A percentile compares a stretch with the other conserved stretches of the same genome.
Conservation (phyloP, 2,329 filamentous ascomycete genomes). For the Fonsecaea nubica region DNA sequence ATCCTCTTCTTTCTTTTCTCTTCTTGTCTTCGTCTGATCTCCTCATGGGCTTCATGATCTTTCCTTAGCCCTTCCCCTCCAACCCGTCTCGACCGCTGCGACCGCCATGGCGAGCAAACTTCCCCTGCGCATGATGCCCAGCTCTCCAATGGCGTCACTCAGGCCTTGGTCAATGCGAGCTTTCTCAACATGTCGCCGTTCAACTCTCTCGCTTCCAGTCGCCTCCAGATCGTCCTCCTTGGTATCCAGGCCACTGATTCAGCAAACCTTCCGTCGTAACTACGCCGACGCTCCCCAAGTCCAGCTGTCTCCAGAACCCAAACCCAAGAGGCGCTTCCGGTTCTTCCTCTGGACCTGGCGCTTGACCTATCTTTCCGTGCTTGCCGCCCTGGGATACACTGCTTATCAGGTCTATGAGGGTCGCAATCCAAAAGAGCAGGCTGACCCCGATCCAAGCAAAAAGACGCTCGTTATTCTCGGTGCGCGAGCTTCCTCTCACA, state of each 20-base stretch:
- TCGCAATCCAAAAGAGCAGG: slow-evolving; percentile 81
- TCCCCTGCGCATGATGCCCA: slow-evolving; percentile 33
- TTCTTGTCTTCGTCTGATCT: slow-evolving; percentile 6
- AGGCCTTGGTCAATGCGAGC: slow-evolving; percentile 32
- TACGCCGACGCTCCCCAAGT: slow-evolving; percentile 60
- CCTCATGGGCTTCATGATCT: slow-evolving; percentile 7
- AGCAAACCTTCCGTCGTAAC: slow-evolving; percentile 52
- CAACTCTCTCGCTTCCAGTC: slow-evolving; percentile 18
- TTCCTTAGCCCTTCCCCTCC: slow-evolving; percentile 14
- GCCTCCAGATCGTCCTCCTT: slow-evolving; percentile 22
- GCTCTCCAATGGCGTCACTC: slow-evolving; percentile 33
- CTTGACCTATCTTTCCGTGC: slow-evolving; percentile 74
- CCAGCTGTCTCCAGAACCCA: slow-evolving; percentile 43
- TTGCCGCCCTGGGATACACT: slow-evolving; percentile 73
- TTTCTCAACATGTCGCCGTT: slow-evolving; percentile 21
- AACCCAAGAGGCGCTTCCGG: slow-evolving; percentile 67
- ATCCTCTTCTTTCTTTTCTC: not conserved
- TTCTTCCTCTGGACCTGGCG: slow-evolving; percentile 84
- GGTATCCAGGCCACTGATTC: slow-evolving; percentile 39
- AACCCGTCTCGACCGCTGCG: slow-evolving; percentile 11
- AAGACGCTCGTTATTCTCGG: slow-evolving; percentile 96
- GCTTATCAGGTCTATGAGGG: slow-evolving; percentile 82
- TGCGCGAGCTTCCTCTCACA: slow-evolving; percentile 53
- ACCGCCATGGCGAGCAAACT: slow-evolving; percentile 38
- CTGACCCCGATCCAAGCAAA: slow-evolving; percentile 80